phyloP scores from a whole-genome alignment of 441 rosid genomes.

The Adansonia gregorii region DNA sequence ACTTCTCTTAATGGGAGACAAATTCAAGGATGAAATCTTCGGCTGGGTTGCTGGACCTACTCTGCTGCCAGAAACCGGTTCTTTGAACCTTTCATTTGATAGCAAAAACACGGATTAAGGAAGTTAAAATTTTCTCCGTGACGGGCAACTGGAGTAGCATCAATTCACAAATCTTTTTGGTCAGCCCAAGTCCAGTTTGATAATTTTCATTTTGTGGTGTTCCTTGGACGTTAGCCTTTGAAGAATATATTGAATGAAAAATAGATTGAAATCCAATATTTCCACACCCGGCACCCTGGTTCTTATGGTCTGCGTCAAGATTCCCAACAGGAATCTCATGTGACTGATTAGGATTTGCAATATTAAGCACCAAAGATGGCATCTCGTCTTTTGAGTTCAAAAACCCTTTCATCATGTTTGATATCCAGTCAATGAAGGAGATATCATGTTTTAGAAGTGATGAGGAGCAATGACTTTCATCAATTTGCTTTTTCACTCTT shows the following conservation, averaged over 20 bases:
- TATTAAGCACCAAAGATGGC: constrained; percentile 46
- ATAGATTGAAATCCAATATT: constrained; percentile 71
- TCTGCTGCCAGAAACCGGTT: constrained; percentile 39
- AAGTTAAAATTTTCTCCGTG: constrained; percentile 39
- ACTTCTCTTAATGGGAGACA: constrained; percentile 33
- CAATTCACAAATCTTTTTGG: constrained; percentile 33
- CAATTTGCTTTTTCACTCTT: constrained; percentile 52
- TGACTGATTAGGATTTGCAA: constrained; percentile 37
- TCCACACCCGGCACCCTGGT: constrained; percentile 37
- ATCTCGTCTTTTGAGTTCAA: constrained; percentile 47
- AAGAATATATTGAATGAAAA: constrained; percentile 71
- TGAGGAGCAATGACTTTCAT: constrained; percentile 55
- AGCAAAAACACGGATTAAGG: constrained; percentile 39
- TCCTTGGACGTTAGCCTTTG: constrained; percentile 41
- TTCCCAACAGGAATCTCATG: constrained; percentile 36
- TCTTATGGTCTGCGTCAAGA: constrained; percentile 27
- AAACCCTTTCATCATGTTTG: constrained; percentile 76
- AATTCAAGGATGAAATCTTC: constrained; percentile 35
- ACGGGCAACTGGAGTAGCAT: constrained; percentile 50
- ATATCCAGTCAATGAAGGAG: constrained; percentile 92
- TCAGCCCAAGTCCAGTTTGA: constrained; percentile 36
- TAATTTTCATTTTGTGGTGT: constrained; percentile 27
- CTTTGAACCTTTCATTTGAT: constrained; percentile 40
- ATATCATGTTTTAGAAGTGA: constrained; percentile 62
- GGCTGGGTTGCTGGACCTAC: constrained; percentile 37